Conservation (phyloP, 768 basidiomycete species). For the Trametes maxima region DNA sequence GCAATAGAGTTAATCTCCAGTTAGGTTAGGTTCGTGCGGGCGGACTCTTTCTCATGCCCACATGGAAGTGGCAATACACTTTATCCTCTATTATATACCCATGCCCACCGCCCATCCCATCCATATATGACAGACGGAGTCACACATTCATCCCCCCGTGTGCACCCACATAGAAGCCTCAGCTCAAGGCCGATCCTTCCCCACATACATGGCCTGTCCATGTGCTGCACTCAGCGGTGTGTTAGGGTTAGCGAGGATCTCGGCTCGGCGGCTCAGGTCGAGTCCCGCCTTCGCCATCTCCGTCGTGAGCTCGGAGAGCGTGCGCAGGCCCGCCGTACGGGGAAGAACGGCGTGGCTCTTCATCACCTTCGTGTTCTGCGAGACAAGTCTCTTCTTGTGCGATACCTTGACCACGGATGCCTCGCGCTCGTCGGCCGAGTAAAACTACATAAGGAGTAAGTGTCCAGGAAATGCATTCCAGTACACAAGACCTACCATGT, state of each 20-base stretch:
- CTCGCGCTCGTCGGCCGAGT: slow-evolving; percentile 77
- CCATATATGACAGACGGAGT: no score
- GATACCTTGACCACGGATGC: slow-evolving; percentile 59
- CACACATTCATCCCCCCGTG: no score
- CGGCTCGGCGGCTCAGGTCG: slow-evolving; percentile 87
- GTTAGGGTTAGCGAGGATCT: slow-evolving; percentile 81
- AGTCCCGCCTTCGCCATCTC: slow-evolving; percentile 87
- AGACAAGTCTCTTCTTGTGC: slow-evolving; percentile 66
- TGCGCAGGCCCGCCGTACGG: slow-evolving; percentile 70
- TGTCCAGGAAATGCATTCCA: not conserved
- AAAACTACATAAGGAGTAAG: slow-evolving; percentile 35
- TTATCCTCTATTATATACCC: no score
- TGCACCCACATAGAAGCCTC: no score
- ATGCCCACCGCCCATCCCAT: no score
- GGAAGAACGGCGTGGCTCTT: slow-evolving; percentile 83
- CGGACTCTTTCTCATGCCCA: no score
- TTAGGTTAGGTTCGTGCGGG: no score
- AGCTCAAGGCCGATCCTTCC: no score
- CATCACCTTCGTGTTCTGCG: slow-evolving; percentile 77
- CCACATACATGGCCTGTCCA: no score
- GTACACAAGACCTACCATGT: slow-evolving; percentile 58
- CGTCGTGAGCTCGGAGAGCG: slow-evolving; percentile 72
- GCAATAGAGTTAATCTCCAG: no score
- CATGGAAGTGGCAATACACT: no score
- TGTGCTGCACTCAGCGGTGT: no score